Conservation (phyloP, 1,139 yeast species). For the Yamadazyma mexicana region DNA sequence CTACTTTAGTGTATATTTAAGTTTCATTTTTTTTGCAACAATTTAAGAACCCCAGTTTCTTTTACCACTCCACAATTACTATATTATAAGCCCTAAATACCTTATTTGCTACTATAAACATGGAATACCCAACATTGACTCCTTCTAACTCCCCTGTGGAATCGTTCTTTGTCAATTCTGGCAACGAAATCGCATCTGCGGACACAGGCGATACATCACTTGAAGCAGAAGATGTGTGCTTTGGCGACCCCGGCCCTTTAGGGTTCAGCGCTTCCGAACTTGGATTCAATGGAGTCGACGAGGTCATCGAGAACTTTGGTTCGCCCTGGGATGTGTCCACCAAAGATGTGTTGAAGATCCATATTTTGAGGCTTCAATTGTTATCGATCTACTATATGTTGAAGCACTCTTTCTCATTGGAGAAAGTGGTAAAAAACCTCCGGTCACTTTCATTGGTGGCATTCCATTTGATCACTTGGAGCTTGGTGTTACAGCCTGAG, state of each 20-base stretch:
- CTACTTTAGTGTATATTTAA: too few species aligned
- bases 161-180: neutral
- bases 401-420: neutral
- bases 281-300: constrained; percentile 5
- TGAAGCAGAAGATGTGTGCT: neutral
- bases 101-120: neutral
- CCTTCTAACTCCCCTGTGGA: neutral
- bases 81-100: too few species aligned
- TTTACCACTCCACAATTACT: neutral
- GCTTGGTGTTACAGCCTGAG: constrained; percentile 13
- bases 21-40: constrained; percentile 3
- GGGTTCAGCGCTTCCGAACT: constrained; percentile 5
- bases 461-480: constrained; percentile 6
- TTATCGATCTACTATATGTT: constrained; percentile 6
- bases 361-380: constrained; percentile 19
- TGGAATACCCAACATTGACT: neutral
- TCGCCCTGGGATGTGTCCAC: constrained; percentile 15
- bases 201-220: constrained; percentile 1
- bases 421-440: constrained; percentile 2
- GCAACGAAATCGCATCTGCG: neutral
- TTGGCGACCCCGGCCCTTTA: neutral
- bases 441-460: neutral
- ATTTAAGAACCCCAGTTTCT: neutral
- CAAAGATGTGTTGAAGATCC: constrained; percentile 20
- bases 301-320: constrained; percentile 1